Evolutionary conservation across 1,139 yeast genomes (phyloP).

Genomic region (Chernovozyma sophiae-reginae): DNA sequence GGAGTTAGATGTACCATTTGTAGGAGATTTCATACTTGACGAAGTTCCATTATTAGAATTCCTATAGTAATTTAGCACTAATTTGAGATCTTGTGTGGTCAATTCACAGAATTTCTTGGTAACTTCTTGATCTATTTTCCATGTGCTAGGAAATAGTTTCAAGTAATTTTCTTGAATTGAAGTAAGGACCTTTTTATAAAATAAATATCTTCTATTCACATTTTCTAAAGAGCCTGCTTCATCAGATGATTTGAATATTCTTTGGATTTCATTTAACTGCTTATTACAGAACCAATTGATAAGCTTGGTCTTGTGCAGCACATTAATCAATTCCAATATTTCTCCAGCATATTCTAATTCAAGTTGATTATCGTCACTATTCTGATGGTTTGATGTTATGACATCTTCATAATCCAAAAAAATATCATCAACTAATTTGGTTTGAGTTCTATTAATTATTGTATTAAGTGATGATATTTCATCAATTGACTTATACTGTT

Average conservation of each 20-base stretch:
- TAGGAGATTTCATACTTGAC: constrained; percentile 1
- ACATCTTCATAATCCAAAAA: constrained; percentile 65
- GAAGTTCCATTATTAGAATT: constrained; percentile 19
- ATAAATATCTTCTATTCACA: constrained; percentile 73
- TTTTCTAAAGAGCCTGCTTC: constrained; percentile 96
- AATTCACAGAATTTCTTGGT: constrained; percentile 61
- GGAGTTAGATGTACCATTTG: constrained; percentile 14
- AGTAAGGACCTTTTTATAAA: constrained; percentile 67
- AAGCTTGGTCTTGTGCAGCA: constrained; percentile 56
- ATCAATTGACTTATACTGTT: constrained; percentile 77
- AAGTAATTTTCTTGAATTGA: constrained; percentile 53
- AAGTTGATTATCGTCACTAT: constrained; percentile 20
- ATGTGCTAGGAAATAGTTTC: constrained; percentile 58
- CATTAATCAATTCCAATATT: constrained; percentile 65
- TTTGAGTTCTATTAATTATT: constrained; percentile 60
- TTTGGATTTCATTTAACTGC: constrained; percentile 67
- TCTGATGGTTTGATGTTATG: background rate
- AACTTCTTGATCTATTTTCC: constrained; percentile 67
- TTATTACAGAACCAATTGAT: constrained; percentile 71
- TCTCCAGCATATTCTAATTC: constrained; percentile 60
- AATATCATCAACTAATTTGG: constrained; percentile 65
- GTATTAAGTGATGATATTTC: constrained; percentile 72
- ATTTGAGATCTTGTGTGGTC: constrained; percentile 63
- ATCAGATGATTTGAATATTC: constrained; percentile 71
- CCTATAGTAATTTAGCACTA: constrained; percentile 27